Base-by-base conservation (phyloP, 2,329 filamentous ascomycete genomes). In the Cladosporium sp. region DNA sequence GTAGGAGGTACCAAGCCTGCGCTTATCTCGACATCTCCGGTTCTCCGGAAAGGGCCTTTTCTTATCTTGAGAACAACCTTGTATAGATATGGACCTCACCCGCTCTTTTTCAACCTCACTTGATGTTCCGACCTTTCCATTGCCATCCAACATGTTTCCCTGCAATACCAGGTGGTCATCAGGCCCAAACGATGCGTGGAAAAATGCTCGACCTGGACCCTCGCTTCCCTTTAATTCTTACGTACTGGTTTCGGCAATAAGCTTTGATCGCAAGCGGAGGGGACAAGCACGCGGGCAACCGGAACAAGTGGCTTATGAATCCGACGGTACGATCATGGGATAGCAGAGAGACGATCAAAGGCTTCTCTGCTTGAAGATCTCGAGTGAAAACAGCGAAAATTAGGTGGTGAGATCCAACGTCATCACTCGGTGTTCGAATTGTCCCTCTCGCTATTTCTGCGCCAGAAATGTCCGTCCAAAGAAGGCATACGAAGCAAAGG, bases 221-320 rank as follows among this genome's bases (percentile, higher is more conserved):
- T 56, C 48, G 30, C 32, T 21, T 28, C 34, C 32, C 21, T 18
- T 32, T 25, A 54, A 43, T 28, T 51, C 49, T 63, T 63, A 63
- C 59, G 59, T 63, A 63, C 59, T 21, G 30, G 32, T 56, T 63
- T 63, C 59, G 59, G 59, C 32, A 56, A 63, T 43, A 63, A 54
- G 48, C 59, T 63, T 63, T 54, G 18, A 14, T 26, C 18, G 7
- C 59, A 43, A 54, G 59, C 59, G 59, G 59, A 63, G 49, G 59
- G 43, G 26, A 46, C n/a, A 43, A 28, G 6, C 28, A 53, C 58
- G 30, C 43, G 57, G 14, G 58, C 43, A 21, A 18, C 30, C 36
- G 30, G 36, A 43, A 43, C 36, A 43, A 43, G 49, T 28, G 49
- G 49, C 49, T 53, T 53, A 26, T 18, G 23, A 28, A 53, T 53